Percentiles rank a stretch among this genome's conserved stretches.
phyloP scores from a whole-genome alignment of 2,329 filamentous ascomycete genomes.

The Fusarium subtropicale region DNA sequence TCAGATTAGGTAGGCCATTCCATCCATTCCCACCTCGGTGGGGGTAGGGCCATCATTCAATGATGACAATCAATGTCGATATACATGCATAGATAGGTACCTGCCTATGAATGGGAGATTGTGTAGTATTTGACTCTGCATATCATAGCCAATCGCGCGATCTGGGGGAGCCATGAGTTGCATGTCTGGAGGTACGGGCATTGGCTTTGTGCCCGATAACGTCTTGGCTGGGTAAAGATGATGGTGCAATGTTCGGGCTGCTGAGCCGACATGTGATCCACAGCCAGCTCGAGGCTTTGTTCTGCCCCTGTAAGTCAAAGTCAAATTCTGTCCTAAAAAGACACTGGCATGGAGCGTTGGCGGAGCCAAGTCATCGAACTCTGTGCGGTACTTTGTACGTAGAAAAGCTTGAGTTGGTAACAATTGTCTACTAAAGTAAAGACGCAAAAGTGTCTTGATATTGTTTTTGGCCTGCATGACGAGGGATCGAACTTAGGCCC shows the following conservation, averaged over 20 bases:
- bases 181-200: neutral
- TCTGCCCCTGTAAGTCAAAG: neutral
- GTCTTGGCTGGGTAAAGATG: neutral
- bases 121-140: neutral
- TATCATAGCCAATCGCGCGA: neutral
- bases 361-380: neutral
- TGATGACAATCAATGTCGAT: slow-evolving; percentile 37
- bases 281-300: neutral
- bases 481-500: neutral
- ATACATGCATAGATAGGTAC: slow-evolving; percentile 4
- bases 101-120: neutral
- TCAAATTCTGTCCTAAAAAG: neutral
- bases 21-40: slow-evolving; percentile 21
- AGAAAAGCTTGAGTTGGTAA: neutral
- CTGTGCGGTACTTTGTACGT: neutral
- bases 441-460: neutral
- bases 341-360: neutral
- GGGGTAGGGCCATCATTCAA: slow-evolving; percentile 32
- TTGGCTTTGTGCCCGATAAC: neutral
- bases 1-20: slow-evolving; percentile 37
- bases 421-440: neutral
- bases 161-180: neutral
- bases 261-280: neutral
- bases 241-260: neutral
- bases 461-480: neutral